Evolutionary conservation across 352 stramenopile species (phyloP), one percentile per base, ranked within the genome.

Genomic region (Globisporangium ultimum): DNA sequence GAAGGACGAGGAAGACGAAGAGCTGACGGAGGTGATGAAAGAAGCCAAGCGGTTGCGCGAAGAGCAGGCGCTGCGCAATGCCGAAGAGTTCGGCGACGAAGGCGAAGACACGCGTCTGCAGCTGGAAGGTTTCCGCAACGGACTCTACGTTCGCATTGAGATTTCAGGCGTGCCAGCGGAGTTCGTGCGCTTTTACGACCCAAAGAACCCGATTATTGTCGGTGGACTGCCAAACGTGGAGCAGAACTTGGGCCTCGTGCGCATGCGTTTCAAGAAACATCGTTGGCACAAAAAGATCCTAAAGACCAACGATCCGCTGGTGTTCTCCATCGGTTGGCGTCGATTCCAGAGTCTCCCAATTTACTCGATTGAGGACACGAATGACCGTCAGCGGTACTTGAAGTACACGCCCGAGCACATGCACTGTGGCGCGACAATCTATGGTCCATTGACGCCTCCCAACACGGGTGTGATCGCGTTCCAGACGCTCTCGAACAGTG

Each of bases 371-470:
- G 97, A 99, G 74, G 98, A 99, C 72, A 84, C 93, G 58, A 99
- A 99, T 70, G 95, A 98, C 46, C 88, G 97, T 2, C 91, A 98
- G 68, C 82, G 93, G 45, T 96, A 94, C 66, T 80, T 99, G 55
- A 99, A 99, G 79, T 99, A 95, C 76, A 99, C 97, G n/a, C 97
- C 97, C 0, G 97, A 99, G 73, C 97, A 99, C 84, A 99, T 99
- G 97, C 98, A 99, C 80, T 99, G 98, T 60, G 88, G 96, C 55
- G 94, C 93, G 28, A 98, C 95, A 10, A 99, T 99, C 63, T 99
- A 98, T 58, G 97, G 94, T 0, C 97, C 97, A 0, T 85, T 98
- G 63, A 90, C 89, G 11, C 93, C 97, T 47, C 96, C 97, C 1
- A 99, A 99, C 80, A 99, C 97, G 28, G 96, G 96, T 68, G 86